Evolutionary conservation across 805 yeast species (phyloP).

Genomic region (Isabelozyma rhagii): DNA sequence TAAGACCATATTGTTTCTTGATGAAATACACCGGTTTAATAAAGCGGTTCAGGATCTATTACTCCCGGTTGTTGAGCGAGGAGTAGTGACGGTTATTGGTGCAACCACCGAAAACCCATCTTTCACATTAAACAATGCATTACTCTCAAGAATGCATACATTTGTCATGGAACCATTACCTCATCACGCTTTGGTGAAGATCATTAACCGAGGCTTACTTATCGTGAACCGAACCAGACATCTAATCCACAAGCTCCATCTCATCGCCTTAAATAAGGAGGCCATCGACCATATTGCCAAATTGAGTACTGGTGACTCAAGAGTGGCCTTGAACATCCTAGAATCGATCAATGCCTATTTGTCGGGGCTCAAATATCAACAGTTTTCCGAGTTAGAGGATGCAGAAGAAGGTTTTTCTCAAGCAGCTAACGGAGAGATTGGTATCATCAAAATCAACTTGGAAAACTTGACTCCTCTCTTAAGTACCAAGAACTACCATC

Average conservation of each 20-base stretch:
- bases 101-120: conserved; percentile 66
- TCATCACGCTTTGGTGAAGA: conserved; percentile 27
- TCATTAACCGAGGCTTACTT: conserved; percentile 33
- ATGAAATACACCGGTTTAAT: conserved; percentile 44
- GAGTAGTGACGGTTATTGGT: conserved; percentile 37
- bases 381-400: conserved; percentile 12
- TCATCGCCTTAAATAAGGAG: conserved; percentile 51
- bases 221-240: conserved; percentile 59
- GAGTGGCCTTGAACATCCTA: conserved; percentile 75
- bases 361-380: conserved; percentile 25
- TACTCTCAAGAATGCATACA: conserved; percentile 43
- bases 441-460: conserved; percentile 38
- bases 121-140: conserved; percentile 39
- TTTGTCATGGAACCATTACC: conserved; percentile 40
- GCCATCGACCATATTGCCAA: conserved; percentile 67
- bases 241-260: conserved; percentile 45
- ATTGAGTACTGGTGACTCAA: conserved; percentile 83
- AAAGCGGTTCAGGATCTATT: conserved; percentile 41
- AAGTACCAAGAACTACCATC: conserved; percentile 43
- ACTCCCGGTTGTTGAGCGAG: conserved; percentile 41
- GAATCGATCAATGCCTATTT: conserved; percentile 67
- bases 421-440: conserved; percentile 7
- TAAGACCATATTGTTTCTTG: conserved; percentile 41
- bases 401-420: conserved; percentile 8
- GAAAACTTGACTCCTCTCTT: conserved; percentile 38